A percentile compares a stretch with the other conserved stretches of the same genome.
These are phyloP conservation scores for Trametes meyenii DNA, from an alignment of 768 basidiomycete species.

Conservation along the genomic window DNA sequence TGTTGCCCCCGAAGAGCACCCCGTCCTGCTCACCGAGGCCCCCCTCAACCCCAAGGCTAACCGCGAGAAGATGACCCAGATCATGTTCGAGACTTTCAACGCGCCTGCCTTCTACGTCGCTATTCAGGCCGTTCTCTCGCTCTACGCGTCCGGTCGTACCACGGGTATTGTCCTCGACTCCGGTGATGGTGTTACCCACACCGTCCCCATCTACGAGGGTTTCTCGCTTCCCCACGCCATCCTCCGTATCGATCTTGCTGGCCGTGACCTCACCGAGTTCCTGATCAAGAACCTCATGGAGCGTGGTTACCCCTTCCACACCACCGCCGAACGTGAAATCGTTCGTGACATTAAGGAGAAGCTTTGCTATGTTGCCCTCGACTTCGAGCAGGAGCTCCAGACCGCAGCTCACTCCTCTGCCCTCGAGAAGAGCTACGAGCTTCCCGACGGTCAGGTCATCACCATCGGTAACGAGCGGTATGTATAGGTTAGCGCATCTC, in stretches of 20 bases:
- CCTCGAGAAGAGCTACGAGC: constrained; percentile 73
- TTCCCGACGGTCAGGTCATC: constrained; percentile 69
- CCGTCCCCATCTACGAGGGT: constrained; percentile 75
- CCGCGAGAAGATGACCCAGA: constrained; percentile 93
- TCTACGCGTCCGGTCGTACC: constrained; percentile 71
- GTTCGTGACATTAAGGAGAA: constrained; percentile 82
- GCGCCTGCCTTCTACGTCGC: constrained; percentile 90
- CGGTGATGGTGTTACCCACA: constrained; percentile 75
- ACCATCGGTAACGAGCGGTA: constrained; percentile 87
- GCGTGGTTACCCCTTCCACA: constrained; percentile 66
- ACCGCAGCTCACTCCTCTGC: constrained; percentile 66
- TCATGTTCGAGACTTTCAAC: constrained; percentile 97
- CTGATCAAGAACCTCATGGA: constrained; percentile 58
- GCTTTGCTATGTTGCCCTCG: constrained; percentile 73
- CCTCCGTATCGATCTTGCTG: constrained; percentile 65
- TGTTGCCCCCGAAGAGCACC: constrained; percentile 92
- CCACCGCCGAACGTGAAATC: constrained; percentile 62
- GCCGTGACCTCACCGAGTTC: constrained; percentile 66
- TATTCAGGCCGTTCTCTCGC: constrained; percentile 88
- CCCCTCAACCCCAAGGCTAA: constrained; percentile 93
- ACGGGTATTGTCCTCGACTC: constrained; percentile 78
- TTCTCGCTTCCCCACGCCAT: constrained; percentile 72
- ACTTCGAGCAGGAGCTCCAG: constrained; percentile 75
- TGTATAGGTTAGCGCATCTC: constrained; percentile 16
- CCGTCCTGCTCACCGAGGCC: constrained; percentile 88